Evolutionary conservation across 208 protist genomes (phyloP), one percentile per base, ranked within the genome.

Genomic region (Porcisia hertigi): DNA sequence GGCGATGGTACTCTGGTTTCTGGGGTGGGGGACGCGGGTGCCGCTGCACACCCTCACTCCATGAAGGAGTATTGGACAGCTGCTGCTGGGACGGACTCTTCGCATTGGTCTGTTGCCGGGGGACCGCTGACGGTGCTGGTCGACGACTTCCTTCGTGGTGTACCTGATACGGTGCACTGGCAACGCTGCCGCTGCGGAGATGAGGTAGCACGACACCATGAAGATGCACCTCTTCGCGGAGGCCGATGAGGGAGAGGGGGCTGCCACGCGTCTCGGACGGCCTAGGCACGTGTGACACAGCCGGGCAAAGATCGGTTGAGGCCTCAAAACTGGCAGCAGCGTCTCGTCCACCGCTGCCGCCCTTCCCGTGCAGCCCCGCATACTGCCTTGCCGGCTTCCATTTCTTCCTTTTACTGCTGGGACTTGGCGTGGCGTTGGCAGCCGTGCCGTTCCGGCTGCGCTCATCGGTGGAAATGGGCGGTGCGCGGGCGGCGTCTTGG

Each of bases 231-330:
- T 55, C 20, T 11, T 64, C 49, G 23, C 64, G 52, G 12, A 58
- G 3, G 41, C 36, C 63, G 18, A 73, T 34, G 45, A 78, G 74
- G 3, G 69, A 75, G 30, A 72, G 60, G 41, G 53, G 76, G 2
- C 52, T 70, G 58, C 62, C 76, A 41, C 76, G 76, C 20, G 53
- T n/a, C 18, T 47, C 53, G 3, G 59, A 55, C 3, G 70, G 60
- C 55, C 64, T 65, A 47, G 34, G 49, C 58, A 71, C 58, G 7
- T 57, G 55, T 47, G 65, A 60, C 14, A n/a, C 39, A 4, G 63
- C 25, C 60, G 76, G 71, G 4, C 43, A 45, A 18, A 45, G 16
- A 12, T 43, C 53, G 20, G 20, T 9, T 25, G 57, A 23, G 3
- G 9, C 57, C 8, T 4, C 57, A 6, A 11, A 47, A 23, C 5